Base-by-base conservation (phyloP, 176 grass and related monocot genomes). In the Hordeum marinum region DNA sequence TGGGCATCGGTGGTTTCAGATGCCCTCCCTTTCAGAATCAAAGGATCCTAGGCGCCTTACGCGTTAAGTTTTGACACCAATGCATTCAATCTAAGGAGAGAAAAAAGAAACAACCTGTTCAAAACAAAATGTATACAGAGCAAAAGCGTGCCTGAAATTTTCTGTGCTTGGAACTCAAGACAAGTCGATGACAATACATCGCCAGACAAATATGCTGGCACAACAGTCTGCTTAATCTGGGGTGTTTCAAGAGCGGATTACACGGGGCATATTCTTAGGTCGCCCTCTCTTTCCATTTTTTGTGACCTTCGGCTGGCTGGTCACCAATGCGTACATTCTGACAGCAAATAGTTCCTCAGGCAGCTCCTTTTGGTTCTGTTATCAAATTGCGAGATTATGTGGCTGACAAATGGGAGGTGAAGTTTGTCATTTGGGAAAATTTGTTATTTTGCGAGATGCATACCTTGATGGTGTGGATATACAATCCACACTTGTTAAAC, bases 261-360 rank as follows among this genome's bases (percentile, higher is more conserved):
- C 5, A 70, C 35, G 77, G 67, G 96, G 96, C 72, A 40, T 77
- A 54, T 91, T 82, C 59, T 85, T 88, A 62, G 82, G 86, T 13
- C 45, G 88, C 62, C 88, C 92, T 87, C 84, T 87, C 89, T 88
- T 92, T 41, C 83, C 87, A 68, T 74, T 85, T 24, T 88, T 95
- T 15, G 17, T 12, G 8, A 84, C 35, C 86, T 86, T 91, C 6
- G 84, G 93, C 57, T 88, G 86, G 36, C 83, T 87, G 6, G 91
- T 96, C 81, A 89, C 91, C 79, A 99, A 75, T n/a, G 91, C 94
- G 52, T 99, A 99, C 91, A 99, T 99, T 90, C 96, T 99, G 37
- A 99, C 96, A 32, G 90, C 76, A 87, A 96, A 99, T 77, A 99
- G 68, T 86, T 96, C 96, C 61, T 94, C 75, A 0, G 96, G 96